Conservation (phyloP, 2,329 filamentous ascomycete genomes). For the Pestalotiopsis sp. region DNA sequence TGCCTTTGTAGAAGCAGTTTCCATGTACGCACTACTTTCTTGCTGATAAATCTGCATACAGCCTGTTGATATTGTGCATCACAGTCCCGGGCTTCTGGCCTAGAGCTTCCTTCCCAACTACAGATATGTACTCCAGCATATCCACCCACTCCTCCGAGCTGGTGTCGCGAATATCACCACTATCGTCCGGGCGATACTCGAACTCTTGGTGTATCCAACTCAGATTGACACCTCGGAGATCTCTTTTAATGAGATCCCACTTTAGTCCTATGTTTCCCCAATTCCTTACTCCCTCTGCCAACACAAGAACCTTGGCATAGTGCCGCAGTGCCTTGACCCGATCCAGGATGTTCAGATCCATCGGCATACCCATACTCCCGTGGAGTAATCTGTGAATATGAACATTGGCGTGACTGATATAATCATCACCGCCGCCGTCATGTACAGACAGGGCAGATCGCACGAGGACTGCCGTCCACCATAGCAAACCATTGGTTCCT, state of each 20-base stretch:
- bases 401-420: no score
- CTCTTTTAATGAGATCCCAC: neutral
- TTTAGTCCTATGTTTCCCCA: no score
- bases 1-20: no score
- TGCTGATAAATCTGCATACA: neutral
- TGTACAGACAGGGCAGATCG: neutral
- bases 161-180: neutral
- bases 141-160: neutral
- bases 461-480: neutral
- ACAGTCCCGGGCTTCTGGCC: neutral
- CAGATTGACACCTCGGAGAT: neutral
- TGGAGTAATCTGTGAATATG: no score
- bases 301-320: neutral
- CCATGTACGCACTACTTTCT: no score
- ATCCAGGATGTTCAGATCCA: neutral
- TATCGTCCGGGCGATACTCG: neutral
- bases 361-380: no score
- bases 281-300: neutral
- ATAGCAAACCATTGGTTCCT: neutral
- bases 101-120: neutral
- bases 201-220: neutral
- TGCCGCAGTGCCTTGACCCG: neutral
- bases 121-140: neutral
- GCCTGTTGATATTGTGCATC: neutral
- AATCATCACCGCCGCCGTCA: neutral